These are phyloP conservation scores for Casuarina equisetifolia DNA, from an alignment of 306 rosid species.

Conservation along the genomic window DNA sequence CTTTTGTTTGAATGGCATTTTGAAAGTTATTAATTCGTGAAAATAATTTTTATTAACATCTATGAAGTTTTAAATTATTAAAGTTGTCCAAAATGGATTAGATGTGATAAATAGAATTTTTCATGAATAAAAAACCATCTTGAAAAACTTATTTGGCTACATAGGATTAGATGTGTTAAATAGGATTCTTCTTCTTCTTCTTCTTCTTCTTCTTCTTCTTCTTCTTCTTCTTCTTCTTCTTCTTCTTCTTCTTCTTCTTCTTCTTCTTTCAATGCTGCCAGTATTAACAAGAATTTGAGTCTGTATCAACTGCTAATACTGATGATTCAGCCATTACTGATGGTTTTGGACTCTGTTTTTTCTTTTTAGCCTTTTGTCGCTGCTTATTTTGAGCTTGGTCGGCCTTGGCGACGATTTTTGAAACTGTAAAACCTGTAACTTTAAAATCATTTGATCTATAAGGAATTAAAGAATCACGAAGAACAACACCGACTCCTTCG, in stretches of 20 bases:
- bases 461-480: constrained; percentile 73
- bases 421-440: constrained; percentile 74
- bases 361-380: constrained; percentile 42
- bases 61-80: no score
- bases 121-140: no score
- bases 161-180: no score
- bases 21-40: no score
- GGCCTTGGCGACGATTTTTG: constrained; percentile 79
- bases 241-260: background rate
- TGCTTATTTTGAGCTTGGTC: constrained; percentile 57
- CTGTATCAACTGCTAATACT: constrained; percentile 14
- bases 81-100: no score
- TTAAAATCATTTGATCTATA: constrained; percentile 61
- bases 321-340: constrained; percentile 25
- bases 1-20: no score
- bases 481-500: constrained; percentile 73
- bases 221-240: no score
- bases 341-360: constrained; percentile 31
- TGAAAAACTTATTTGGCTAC: no score
- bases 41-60: no score
- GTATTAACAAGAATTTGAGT: constrained; percentile 4
- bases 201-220: background rate
- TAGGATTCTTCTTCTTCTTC: no score
- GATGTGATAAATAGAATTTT: no score
- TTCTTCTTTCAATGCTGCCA: background rate